Evolutionary conservation across 371 early-diverging fungal genomes (phyloP).

Genomic region (Batrachochytrium dendrobatidis): DNA sequence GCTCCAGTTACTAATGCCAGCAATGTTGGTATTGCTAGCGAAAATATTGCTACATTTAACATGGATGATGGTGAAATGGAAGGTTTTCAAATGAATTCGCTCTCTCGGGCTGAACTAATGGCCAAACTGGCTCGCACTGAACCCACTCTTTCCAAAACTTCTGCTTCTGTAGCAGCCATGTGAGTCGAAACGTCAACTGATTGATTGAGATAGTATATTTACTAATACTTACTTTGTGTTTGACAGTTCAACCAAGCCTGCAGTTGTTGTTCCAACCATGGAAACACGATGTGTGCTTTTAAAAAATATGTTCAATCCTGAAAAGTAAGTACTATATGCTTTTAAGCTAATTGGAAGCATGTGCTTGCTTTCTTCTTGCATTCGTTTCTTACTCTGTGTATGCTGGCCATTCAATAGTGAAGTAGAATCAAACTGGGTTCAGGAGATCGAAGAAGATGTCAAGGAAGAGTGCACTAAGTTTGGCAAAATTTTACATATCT

Average conservation of each 20-base stretch:
- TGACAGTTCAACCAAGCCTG: neutral
- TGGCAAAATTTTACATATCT: constrained; percentile 70
- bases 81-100: constrained; percentile 63
- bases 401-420: constrained; percentile 48
- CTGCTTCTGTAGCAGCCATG: neutral
- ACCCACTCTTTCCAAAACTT: neutral
- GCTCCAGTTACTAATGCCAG: no score
- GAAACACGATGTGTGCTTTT: constrained; percentile 62
- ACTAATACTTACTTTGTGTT: constrained; percentile 2
- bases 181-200: neutral
- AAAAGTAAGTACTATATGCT: constrained; percentile 52
- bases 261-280: constrained; percentile 9
- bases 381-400: constrained; percentile 2
- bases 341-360: neutral
- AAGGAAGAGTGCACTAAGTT: constrained; percentile 72
- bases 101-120: constrained; percentile 79
- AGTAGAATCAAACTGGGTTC: constrained; percentile 79
- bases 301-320: constrained; percentile 89
- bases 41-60: neutral
- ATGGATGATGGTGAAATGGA: constrained; percentile 57
- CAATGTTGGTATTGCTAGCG: neutral
- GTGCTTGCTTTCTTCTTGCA: no score
- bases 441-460: constrained; percentile 82
- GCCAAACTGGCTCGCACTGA: constrained; percentile 53
- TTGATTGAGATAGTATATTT: constrained; percentile 4